Conservation (phyloP, 164 flowering plant species). For the Aristolochia californica region DNA sequence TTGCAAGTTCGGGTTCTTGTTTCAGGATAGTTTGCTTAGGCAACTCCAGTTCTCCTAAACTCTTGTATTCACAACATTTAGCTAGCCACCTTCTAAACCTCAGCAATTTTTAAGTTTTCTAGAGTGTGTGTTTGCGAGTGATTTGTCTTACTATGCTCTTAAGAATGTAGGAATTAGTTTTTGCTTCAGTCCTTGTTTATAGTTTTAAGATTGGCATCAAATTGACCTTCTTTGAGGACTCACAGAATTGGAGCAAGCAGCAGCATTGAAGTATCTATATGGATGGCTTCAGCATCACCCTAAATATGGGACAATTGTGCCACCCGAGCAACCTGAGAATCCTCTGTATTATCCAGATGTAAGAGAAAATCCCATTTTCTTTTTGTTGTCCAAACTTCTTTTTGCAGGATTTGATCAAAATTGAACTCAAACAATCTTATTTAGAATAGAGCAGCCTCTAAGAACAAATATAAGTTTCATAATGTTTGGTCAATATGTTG, state of each 20-base stretch:
- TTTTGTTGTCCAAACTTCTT: not conserved
- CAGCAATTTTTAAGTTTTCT: not conserved
- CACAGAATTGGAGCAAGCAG: slow-evolving; percentile 89
- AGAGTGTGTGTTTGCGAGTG: too few species aligned
- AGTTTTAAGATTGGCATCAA: not conserved
- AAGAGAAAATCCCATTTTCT: slow-evolving; percentile 19
- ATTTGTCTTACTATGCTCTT: too few species aligned
- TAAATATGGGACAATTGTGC: slow-evolving; percentile 62
- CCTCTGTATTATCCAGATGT: slow-evolving; percentile 83
- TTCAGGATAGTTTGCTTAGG: not conserved
- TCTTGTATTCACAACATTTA: too few species aligned
- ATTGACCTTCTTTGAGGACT: slow-evolving; percentile 5
- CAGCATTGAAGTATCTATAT: slow-evolving; percentile 78
- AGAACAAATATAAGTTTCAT: too few species aligned
- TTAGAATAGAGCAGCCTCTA: not conserved
- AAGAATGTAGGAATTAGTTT: too few species aligned
- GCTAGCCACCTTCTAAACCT: too few species aligned
- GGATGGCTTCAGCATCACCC: slow-evolving; percentile 89
- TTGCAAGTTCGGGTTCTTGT: not conserved
- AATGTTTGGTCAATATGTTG: too few species aligned
- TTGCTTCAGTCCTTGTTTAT: too few species aligned
- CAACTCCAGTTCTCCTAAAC: too few species aligned
- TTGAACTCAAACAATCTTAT: not conserved
- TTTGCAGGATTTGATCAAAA: not conserved
- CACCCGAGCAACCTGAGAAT: slow-evolving; percentile 39